Evolutionary conservation across 768 basidiomycete species (phyloP).

Genomic region (Termitomyces sp.): DNA sequence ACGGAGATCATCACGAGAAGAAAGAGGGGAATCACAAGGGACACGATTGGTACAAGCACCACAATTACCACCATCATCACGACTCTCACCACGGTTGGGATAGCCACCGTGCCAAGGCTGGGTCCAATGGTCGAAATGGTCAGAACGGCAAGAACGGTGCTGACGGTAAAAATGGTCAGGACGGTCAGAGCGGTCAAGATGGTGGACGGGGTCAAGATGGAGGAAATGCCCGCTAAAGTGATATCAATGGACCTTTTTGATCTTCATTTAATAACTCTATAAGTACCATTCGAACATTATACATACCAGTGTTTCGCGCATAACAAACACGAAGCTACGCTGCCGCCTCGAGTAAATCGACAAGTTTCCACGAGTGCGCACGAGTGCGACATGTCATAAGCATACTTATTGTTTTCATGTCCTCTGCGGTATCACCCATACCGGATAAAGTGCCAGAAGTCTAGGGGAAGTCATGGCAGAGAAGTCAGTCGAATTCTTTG

Average conservation of each 20-base stretch:
- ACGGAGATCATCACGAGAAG: neutral
- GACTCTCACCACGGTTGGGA: neutral
- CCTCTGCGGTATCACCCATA: no score
- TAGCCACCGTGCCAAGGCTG: neutral
- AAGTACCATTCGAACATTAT: neutral
- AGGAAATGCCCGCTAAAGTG: neutral
- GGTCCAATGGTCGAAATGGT: conserved; percentile 1
- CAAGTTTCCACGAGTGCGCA: no score
- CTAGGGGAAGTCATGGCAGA: no score
- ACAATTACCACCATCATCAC: neutral
- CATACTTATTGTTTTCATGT: no score
- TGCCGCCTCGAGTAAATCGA: neutral
- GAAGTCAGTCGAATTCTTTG: no score
- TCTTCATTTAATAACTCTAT: neutral
- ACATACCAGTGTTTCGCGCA: no score
- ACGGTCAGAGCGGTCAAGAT: neutral
- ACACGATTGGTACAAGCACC: neutral
- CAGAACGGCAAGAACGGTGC: neutral
- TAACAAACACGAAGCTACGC: neutral
- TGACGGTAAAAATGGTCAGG: neutral
- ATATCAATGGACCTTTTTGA: neutral
- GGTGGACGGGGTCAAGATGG: conserved; percentile 1
- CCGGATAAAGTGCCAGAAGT: no score
- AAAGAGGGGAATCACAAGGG: neutral
- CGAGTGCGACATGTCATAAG: no score